Conservation (phyloP, 192 early-diverging fungal species). For the Diversispora epigaea region DNA sequence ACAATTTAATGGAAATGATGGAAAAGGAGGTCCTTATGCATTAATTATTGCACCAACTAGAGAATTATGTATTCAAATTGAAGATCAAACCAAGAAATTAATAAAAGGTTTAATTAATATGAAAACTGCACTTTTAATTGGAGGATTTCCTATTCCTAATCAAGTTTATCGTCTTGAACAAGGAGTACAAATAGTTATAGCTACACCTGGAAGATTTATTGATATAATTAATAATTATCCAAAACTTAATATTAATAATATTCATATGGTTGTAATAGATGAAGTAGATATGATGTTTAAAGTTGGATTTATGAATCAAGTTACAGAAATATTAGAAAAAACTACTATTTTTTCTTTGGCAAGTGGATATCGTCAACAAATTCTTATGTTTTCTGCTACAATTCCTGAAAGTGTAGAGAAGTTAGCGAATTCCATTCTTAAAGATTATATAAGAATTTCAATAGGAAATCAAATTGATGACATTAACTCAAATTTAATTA, state of each 20-base stretch:
- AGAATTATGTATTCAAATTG: conserved; percentile 55
- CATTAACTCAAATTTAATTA: not conserved
- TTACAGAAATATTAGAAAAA: conserved; percentile 47
- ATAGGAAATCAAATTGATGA: conserved; percentile 32
- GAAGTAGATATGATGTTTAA: conserved; percentile 62
- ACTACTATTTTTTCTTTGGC: conserved; percentile 31
- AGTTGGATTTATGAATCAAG: conserved; percentile 52
- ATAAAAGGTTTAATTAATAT: conserved; percentile 46
- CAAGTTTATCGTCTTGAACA: conserved; percentile 53
- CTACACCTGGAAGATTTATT: conserved; percentile 57
- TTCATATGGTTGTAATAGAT: conserved; percentile 53
- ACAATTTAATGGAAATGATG: conserved; percentile 4
- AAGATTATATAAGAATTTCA: conserved; percentile 38
- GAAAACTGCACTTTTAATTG: conserved; percentile 55
- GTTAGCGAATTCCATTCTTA: conserved; percentile 30
- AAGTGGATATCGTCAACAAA: conserved; percentile 39
- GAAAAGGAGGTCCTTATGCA: conserved; percentile 42
- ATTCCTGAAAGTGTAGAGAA: conserved; percentile 39
- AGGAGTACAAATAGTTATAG: conserved; percentile 56
- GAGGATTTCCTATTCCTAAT: conserved; percentile 54
- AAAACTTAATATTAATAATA: conserved; percentile 39
- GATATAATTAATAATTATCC: conserved; percentile 44
- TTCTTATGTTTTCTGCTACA: conserved; percentile 55
- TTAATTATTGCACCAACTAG: conserved; percentile 54
- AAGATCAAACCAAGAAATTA: conserved; percentile 41